Evolutionary conservation across 139 green algal species (phyloP).

Genomic region (Coelastrella sp.): DNA sequence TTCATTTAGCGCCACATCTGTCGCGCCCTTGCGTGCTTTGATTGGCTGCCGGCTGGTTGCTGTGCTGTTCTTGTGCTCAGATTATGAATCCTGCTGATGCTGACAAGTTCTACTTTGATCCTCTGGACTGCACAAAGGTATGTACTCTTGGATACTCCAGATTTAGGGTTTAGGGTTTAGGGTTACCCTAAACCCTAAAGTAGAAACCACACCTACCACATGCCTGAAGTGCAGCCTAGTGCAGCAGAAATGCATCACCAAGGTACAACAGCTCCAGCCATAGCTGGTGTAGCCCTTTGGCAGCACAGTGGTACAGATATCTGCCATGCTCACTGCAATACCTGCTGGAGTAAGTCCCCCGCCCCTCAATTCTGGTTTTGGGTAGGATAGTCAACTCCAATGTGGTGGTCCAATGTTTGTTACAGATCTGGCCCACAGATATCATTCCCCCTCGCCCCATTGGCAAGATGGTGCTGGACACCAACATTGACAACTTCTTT

Average conservation of each 20-base stretch:
- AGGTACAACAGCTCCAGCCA: too few relatives aligned
- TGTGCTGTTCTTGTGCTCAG: conserved; percentile 7
- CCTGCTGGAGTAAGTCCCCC: too few relatives aligned
- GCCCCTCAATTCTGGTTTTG: too few relatives aligned
- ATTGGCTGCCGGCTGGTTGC: not conserved
- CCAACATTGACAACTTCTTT: conserved; percentile 94
- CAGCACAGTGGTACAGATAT: too few relatives aligned
- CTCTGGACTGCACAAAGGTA: conserved; percentile 89
- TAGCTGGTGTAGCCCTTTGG: too few relatives aligned
- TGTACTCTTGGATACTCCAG: not conserved
- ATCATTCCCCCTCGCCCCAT: conserved; percentile 83
- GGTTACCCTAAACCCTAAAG: too few relatives aligned
- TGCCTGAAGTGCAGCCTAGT: too few relatives aligned
- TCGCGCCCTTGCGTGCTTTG: not conserved
- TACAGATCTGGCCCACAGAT: conserved; percentile 81
- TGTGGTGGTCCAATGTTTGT: not conserved
- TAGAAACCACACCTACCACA: too few relatives aligned
- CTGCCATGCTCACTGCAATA: too few relatives aligned
- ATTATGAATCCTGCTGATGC: conserved; percentile 68
- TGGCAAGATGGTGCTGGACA: conserved; percentile 89
- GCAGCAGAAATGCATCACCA: too few relatives aligned
- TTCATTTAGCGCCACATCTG: too few relatives aligned
- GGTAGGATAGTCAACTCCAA: not conserved
- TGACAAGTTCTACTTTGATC: conserved; percentile 85
- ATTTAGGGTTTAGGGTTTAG: too few relatives aligned